Evolutionary conservation across 2,329 filamentous ascomycete genomes (phyloP).

Genomic region (Epichloe sylvatica): DNA sequence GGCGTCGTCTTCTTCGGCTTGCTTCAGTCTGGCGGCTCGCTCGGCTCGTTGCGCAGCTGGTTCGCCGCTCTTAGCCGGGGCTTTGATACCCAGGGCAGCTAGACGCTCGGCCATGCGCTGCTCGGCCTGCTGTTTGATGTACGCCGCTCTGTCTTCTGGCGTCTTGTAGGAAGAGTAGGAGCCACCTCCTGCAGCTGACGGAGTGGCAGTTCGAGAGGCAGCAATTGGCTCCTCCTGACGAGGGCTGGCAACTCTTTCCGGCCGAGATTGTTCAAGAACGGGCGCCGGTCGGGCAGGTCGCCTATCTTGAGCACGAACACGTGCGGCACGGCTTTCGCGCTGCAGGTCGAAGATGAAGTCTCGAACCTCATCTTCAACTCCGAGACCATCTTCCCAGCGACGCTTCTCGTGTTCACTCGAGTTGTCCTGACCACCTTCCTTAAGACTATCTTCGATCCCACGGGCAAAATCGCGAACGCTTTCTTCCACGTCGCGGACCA

Average conservation of each 20-base stretch:
- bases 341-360: constrained; percentile 98
- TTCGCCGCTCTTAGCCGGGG: constrained; percentile 66
- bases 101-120: constrained; percentile 93
- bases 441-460: constrained; percentile 74
- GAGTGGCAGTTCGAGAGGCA: constrained; percentile 35
- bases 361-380: constrained; percentile 90
- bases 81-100: constrained; percentile 82
- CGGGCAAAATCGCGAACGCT: constrained; percentile 80
- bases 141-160: constrained; percentile 83
- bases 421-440: constrained; percentile 62
- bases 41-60: constrained; percentile 72
- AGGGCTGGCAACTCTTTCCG: constrained; percentile 25
- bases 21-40: constrained; percentile 69
- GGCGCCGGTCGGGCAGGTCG: constrained; percentile 29
- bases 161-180: constrained; percentile 78
- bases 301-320: constrained; percentile 48
- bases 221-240: constrained; percentile 40
- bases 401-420: constrained; percentile 79
- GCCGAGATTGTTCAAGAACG: constrained; percentile 29
- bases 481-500: constrained; percentile 94
- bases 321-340: constrained; percentile 64
- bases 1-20: constrained; percentile 89
- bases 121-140: constrained; percentile 94
- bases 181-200: constrained; percentile 39
- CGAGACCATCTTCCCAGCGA: constrained; percentile 89